Evolutionary conservation across 768 basidiomycete species (phyloP).

Genomic region (Collybia sordida): DNA sequence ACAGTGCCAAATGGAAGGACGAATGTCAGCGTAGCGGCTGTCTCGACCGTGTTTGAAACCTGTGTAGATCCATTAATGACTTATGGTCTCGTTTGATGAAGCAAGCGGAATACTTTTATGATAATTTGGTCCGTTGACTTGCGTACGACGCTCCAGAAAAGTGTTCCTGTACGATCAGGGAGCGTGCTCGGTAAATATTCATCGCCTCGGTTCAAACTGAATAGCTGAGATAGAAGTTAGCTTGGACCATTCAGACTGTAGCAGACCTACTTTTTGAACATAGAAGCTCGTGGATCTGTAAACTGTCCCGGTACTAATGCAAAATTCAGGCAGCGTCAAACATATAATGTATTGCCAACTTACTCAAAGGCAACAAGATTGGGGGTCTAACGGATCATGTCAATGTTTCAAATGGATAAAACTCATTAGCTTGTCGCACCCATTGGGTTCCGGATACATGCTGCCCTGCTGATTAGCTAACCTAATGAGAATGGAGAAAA

Average conservation of each 20-base stretch:
- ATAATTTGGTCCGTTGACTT: conserved; percentile 37
- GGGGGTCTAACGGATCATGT: conserved; percentile 34
- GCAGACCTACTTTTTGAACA: conserved; percentile 50
- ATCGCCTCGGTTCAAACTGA: conserved; percentile 61
- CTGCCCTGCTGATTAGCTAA: conserved; percentile 22
- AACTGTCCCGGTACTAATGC: conserved; percentile 42
- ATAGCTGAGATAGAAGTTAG: conserved; percentile 41
- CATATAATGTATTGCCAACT: conserved; percentile 13
- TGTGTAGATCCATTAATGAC: conserved; percentile 17
- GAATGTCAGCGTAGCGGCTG: conserved; percentile 46
- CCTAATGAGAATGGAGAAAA: not conserved
- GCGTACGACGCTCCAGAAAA: conserved; percentile 63
- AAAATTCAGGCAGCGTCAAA: not conserved
- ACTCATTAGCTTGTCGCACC: conserved; percentile 27
- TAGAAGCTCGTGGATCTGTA: conserved; percentile 58
- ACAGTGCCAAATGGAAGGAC: conserved; percentile 53
- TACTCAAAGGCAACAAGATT: conserved; percentile 61
- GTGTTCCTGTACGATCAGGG: conserved; percentile 42
- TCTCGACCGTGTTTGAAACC: conserved; percentile 52
- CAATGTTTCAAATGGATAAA: not conserved
- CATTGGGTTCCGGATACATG: conserved; percentile 51
- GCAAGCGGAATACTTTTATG: conserved; percentile 50
- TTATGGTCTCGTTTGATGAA: not conserved
- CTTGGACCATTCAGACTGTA: conserved; percentile 2
- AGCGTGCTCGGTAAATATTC: conserved; percentile 65